These are phyloP conservation scores for Aeminium ludgeri DNA, from an alignment of 495 filamentous ascomycete genomes.

Conservation along the genomic window DNA sequence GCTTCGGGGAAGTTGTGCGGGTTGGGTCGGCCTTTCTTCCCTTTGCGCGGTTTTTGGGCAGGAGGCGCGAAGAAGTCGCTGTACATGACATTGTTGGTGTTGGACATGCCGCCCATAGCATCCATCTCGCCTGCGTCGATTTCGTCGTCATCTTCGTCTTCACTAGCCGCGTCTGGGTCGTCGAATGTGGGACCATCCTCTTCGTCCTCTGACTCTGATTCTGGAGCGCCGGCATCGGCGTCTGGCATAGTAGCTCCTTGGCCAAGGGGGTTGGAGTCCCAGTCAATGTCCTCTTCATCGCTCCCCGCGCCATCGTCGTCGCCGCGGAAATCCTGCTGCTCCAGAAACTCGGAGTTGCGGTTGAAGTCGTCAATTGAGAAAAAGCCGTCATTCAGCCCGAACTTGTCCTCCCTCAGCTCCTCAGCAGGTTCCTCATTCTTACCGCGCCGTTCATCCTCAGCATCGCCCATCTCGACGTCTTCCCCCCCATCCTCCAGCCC, in stretches of 20 bases:
- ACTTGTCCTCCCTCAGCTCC: slow-evolving; percentile 34
- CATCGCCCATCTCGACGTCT: slow-evolving; percentile 19
- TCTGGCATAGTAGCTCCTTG: slow-evolving; percentile 7
- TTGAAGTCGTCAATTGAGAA: slow-evolving; percentile 98
- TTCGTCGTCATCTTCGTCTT: slow-evolving; percentile 36
- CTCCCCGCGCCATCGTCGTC: slow-evolving; percentile 42
- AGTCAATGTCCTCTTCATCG: slow-evolving; percentile 76
- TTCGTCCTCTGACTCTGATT: slow-evolving; percentile 43
- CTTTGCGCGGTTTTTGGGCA: slow-evolving; percentile 45
- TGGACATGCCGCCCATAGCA: slow-evolving; percentile 34
- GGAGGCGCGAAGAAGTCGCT: slow-evolving; percentile 83
- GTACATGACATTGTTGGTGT: slow-evolving; percentile 76
- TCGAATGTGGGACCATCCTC: slow-evolving; percentile 66
- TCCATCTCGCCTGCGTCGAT: slow-evolving; percentile 36
- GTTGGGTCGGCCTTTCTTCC: slow-evolving; percentile 26
- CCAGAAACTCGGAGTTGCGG: slow-evolving; percentile 69
- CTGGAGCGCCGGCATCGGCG: slow-evolving; percentile 27
- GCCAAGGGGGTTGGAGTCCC: slow-evolving; percentile 52
- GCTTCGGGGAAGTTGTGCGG: slow-evolving; percentile 25
- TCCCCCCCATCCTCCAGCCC: slow-evolving; percentile 22
- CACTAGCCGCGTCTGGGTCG: slow-evolving; percentile 42
- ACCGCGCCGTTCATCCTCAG: slow-evolving; percentile 22
- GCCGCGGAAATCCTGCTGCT: slow-evolving; percentile 58
- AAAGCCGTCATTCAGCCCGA: slow-evolving; percentile 83
- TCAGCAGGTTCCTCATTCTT: slow-evolving; percentile 33